Evolutionary conservation across 176 grass and related monocot genomes (phyloP), one percentile per base, ranked within the genome.

Genomic region (Musa troglodytarum): DNA sequence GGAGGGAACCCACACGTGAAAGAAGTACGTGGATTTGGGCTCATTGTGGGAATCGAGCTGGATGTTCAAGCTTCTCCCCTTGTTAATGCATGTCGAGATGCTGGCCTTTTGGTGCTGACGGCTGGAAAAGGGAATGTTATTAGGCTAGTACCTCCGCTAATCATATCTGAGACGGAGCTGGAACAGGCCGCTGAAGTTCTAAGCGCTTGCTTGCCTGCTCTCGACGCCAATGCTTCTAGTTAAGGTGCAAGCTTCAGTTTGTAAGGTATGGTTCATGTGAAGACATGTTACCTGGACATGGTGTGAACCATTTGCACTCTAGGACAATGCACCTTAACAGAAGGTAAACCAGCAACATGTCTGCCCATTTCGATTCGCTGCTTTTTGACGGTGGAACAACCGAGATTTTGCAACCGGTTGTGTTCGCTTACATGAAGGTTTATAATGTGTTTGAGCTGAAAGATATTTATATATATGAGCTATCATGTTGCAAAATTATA

Each of bases 71-170:
- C 86, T 14, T 79, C 81, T 62, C 78, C 76, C 34, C 68, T 93
- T 1, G 94, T 98, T 0, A 76, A 90, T 7, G 84, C 88, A 0
- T 98, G 94, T 57, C 61, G 89, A 61, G 73, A 93, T 22, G 83
- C 81, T 11, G 94, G 94, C n/a, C 89, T 93, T 73, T 55, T 93
- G 20, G 71, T 93, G 70, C 69, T 91, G 78, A 87, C 90, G 0
- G 88, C 95, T 8, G 95, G 95, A 23, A 93, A 91, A 66, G 95
- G 90, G 63, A 91, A 98, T 82, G 95, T 98, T 0, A 82, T 93
- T 15, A 85, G 95, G 82, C 77, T 91, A 0, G 88, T 93, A 17
- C 95, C 90, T 0, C 90, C 88, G 3, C 83, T 93, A 54, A 82
- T 91, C 79, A 81, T 98, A 65, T 91, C 94, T 0, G 88, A 87